Evolutionary conservation across 2,329 filamentous ascomycete genomes (phyloP), one percentile per base, ranked within the genome.

Genomic region (Botrytis galanthina): DNA sequence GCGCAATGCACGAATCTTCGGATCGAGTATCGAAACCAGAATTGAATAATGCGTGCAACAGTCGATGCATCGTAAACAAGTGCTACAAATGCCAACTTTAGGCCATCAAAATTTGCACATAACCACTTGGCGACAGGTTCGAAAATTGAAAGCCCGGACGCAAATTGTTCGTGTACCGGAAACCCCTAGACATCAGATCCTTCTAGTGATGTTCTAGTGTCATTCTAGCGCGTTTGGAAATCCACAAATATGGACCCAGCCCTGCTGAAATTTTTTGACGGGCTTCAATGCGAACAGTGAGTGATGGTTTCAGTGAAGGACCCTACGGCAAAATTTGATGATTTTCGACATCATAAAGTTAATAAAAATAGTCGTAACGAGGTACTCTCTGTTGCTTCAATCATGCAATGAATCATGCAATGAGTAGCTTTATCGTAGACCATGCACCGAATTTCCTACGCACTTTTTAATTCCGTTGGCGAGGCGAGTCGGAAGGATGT

Each of bases 151-250:
- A 68, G 32, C 26, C 46, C 14, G 14, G 22, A 68, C 26, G 16
- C 2, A 7, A 57, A 29, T 59, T 70, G 46, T 32, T 73, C 48
- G 59, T 29, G 39, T 73, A 62, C 29, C 39, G 37, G 20, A 68
- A 60, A 35, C 51, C 67, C n/a, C 67, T 60, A 35, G 67, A 44
- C 37, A 20, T 60, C 51, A 70, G 51, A 70, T 70, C 29, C n/a
- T 70, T 70, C 67, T 70, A 70, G 67, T 35, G 67, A 26, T 14
- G 12, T 70, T 60, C 51, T 70, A 70, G 67, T 8, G 37, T 5
- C 3, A 29, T 60, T 70, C 67, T 70, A 70, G 67, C 51, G 37
- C 8, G 20, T 48, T 22, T 26, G 0, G 46, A 3, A 48, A 26
- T 26, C 46, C 46, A 48, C 46, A 48, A 26, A 48, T 48, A 12